Conservation (phyloP, 768 basidiomycete species). For the Arthromyces matolae region DNA sequence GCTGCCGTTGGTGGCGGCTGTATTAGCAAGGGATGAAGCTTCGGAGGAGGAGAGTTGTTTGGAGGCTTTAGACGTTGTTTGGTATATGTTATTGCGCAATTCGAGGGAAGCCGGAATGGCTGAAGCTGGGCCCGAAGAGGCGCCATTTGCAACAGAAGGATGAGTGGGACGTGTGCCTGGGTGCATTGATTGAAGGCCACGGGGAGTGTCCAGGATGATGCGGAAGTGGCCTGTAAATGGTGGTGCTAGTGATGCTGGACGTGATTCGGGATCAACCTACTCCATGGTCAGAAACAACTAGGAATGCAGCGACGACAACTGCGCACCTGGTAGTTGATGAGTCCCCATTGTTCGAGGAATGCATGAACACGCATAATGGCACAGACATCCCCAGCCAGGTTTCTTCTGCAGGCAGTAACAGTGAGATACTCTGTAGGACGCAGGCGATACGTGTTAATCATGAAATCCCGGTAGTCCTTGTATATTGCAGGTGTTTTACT, state of each 20-base stretch:
- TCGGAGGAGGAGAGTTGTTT: conserved; percentile 64
- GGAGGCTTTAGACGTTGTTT: conserved; percentile 82
- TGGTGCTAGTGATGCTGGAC: conserved; percentile 90
- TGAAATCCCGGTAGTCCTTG: conserved; percentile 99
- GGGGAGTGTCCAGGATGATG: conserved; percentile 93
- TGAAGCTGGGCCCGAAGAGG: conserved; percentile 52
- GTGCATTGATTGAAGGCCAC: conserved; percentile 92
- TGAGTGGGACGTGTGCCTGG: conserved; percentile 64
- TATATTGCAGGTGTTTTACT: conserved; percentile 96
- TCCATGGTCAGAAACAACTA: not conserved
- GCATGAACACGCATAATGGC: conserved; percentile 99
- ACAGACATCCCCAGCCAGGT: conserved; percentile 96
- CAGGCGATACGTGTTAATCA: conserved; percentile 97
- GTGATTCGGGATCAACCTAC: conserved; percentile 94
- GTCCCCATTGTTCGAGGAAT: conserved; percentile 97
- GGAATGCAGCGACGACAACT: not conserved
- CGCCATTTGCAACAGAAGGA: conserved; percentile 34
- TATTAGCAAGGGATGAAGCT: conserved; percentile 61
- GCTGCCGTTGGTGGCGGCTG: conserved; percentile 38
- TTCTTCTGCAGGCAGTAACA: conserved; percentile 93
- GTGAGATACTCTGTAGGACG: conserved; percentile 95
- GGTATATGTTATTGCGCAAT: conserved; percentile 84
- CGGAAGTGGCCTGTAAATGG: conserved; percentile 99
- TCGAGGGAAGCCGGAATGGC: conserved; percentile 69
- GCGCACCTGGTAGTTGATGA: conserved; percentile 95